Percentiles rank a stretch among this genome's conserved stretches.
These are phyloP conservation scores for Lupinus albus DNA, from an alignment of 306 rosid species.

Conservation along the genomic window DNA sequence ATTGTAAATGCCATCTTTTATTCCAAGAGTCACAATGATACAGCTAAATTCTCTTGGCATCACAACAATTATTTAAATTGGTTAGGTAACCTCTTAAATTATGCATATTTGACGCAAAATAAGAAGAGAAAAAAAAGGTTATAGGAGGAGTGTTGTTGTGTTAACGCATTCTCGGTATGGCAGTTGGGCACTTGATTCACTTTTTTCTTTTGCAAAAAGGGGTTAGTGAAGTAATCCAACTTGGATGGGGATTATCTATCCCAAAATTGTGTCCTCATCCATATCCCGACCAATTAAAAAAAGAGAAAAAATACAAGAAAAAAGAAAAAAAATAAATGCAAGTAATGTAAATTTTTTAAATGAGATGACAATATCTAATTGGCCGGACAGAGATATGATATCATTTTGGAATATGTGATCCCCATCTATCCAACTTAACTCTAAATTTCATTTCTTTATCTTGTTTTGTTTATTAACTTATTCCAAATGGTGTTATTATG, in stretches of 20 bases:
- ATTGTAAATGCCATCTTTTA: conserved; percentile 41
- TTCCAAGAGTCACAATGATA: conserved; percentile 46
- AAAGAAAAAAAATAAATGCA: too few relatives aligned
- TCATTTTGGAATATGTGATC: too few relatives aligned
- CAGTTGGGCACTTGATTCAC: conserved; percentile 34
- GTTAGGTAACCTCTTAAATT: conserved; percentile 39
- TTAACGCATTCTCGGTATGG: conserved; percentile 16
- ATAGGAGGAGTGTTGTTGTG: conserved; percentile 17
- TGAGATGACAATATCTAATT: too few relatives aligned
- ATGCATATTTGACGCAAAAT: conserved; percentile 24
- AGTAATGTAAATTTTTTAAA: too few relatives aligned
- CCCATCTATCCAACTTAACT: too few relatives aligned
- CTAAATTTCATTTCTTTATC: neutral
- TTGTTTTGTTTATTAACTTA: neutral
- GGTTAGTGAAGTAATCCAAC: neutral
- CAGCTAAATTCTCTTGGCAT: conserved; percentile 47
- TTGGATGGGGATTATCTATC: too few relatives aligned
- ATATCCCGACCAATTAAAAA: too few relatives aligned
- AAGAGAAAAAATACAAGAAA: neutral
- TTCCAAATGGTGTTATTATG: conserved; percentile 13
- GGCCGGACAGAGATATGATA: too few relatives aligned
- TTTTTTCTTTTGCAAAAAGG: neutral
- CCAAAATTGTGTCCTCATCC: too few relatives aligned
- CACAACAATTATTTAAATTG: conserved; percentile 37
- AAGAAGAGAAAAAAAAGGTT: too few relatives aligned